Percentiles rank a stretch among this genome's conserved stretches.
phyloP scores from a whole-genome alignment of 805 yeast genomes.

The Sugiyamaella valdiviana region DNA sequence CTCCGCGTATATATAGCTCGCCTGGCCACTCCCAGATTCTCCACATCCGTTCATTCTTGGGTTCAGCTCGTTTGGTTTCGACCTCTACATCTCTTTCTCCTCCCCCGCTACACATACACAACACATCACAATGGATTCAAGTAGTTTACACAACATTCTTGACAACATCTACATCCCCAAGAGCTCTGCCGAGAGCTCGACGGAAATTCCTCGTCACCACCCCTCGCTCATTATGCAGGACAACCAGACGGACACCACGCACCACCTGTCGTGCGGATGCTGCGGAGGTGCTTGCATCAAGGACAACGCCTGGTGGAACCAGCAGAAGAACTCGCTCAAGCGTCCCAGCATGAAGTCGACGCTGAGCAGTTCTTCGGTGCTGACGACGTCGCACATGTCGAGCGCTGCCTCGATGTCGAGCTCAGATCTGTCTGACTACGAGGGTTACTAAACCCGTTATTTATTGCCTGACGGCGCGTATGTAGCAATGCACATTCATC shows the following conservation, averaged over 20 bases:
- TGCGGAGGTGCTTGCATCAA: slow-evolving; percentile 37
- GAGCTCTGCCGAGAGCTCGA: slow-evolving; percentile 17
- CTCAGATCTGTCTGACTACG: slow-evolving; percentile 7
- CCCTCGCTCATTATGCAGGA: slow-evolving; percentile 57
- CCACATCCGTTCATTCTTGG: neutral
- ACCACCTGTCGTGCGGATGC: slow-evolving; percentile 39
- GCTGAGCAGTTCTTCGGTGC: neutral
- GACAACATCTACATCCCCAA: slow-evolving; percentile 47
- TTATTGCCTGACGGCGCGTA: neutral
- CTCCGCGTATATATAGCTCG: neutral
- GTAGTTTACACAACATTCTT: slow-evolving; percentile 34
- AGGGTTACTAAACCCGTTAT: slow-evolving; percentile 5
- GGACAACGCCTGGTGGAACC: slow-evolving; percentile 36
- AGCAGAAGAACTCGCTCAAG: slow-evolving; percentile 12
- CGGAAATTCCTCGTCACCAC: slow-evolving; percentile 44
- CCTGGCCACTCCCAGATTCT: neutral
- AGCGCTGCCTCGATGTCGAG: slow-evolving; percentile 4
- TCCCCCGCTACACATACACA: neutral
- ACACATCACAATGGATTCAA: slow-evolving; percentile 38
- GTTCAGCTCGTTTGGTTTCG: neutral
- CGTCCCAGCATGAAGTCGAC: slow-evolving; percentile 11
- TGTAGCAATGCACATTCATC: too few relatives aligned
- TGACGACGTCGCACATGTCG: neutral
- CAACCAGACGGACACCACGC: slow-evolving; percentile 45
- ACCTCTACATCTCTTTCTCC: neutral